Conservation (phyloP, 2,329 filamentous ascomycete genomes). For the Colletotrichum somersetense region DNA sequence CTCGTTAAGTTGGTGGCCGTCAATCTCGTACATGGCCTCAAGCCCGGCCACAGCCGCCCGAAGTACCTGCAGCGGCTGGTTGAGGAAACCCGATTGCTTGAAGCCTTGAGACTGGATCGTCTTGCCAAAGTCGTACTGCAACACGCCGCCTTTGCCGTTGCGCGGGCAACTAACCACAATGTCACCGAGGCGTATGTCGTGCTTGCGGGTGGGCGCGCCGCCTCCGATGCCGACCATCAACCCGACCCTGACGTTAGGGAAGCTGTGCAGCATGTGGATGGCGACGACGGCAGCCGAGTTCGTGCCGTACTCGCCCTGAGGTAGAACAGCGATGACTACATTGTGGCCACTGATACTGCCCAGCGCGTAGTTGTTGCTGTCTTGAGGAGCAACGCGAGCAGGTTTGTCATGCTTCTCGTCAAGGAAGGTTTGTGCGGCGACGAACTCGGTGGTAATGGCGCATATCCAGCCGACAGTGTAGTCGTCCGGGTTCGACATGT, state of each 20-base stretch:
- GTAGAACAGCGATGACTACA: slow-evolving; percentile 43
- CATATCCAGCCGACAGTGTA: slow-evolving; percentile 40
- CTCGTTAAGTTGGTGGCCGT: slow-evolving; percentile 41
- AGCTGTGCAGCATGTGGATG: slow-evolving; percentile 48
- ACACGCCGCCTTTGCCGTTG: slow-evolving; percentile 40
- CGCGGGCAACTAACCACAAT: slow-evolving; percentile 31
- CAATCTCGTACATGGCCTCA: slow-evolving; percentile 19
- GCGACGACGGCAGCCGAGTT: slow-evolving; percentile 43
- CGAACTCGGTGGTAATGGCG: slow-evolving; percentile 27
- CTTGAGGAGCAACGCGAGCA: slow-evolving; percentile 4
- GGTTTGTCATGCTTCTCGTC: slow-evolving; percentile 22
- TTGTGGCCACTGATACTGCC: slow-evolving; percentile 43
- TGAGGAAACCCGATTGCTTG: slow-evolving; percentile 32
- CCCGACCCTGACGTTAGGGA: slow-evolving; percentile 48
- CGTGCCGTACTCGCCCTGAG: slow-evolving; percentile 41
- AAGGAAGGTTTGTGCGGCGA: slow-evolving; percentile 11
- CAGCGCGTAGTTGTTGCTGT: slow-evolving; percentile 42
- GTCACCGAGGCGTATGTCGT: slow-evolving; percentile 51
- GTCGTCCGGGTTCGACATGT: slow-evolving; percentile 8
- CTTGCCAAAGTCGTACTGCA: slow-evolving; percentile 48
- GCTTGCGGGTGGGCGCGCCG: slow-evolving; percentile 50
- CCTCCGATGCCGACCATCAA: slow-evolving; percentile 53
- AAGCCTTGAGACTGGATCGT: slow-evolving; percentile 41
- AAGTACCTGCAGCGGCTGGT: slow-evolving; percentile 42
- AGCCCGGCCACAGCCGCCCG: slow-evolving; percentile 37